phyloP scores from a whole-genome alignment of 2,329 filamentous ascomycete species.

The Paramyrothecium sp. region DNA sequence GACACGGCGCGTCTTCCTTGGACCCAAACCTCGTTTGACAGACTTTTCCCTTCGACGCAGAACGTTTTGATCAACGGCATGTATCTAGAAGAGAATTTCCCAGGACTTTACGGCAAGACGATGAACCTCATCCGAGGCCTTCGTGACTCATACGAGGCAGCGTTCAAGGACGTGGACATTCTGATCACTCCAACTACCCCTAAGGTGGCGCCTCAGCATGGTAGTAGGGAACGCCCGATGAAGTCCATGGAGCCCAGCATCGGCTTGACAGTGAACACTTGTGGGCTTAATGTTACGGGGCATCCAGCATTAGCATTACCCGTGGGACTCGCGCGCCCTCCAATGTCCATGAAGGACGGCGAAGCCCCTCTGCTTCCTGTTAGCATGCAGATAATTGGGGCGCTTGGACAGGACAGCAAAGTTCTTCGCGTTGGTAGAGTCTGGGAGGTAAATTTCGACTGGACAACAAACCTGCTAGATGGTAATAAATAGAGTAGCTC shows the following conservation, averaged over 20 bases:
- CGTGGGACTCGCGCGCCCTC: slow-evolving; percentile 41
- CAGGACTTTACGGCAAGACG: slow-evolving; percentile 44
- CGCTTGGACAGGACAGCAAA: slow-evolving; percentile 45
- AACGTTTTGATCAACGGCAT: slow-evolving; percentile 53
- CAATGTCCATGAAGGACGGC: too few relatives aligned
- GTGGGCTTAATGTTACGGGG: slow-evolving; percentile 55
- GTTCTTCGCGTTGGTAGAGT: slow-evolving; percentile 42
- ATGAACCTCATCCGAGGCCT: slow-evolving; percentile 46
- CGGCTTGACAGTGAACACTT: slow-evolving; percentile 55
- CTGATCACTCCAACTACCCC: slow-evolving; percentile 49
- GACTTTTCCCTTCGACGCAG: slow-evolving; percentile 51
- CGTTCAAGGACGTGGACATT: slow-evolving; percentile 38
- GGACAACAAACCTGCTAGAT: too few relatives aligned
- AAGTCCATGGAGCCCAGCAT: slow-evolving; percentile 49
- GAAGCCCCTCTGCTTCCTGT: slow-evolving; percentile 41
- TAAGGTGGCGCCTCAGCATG: slow-evolving; percentile 42
- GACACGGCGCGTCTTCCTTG: slow-evolving; percentile 45
- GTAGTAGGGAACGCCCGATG: slow-evolving; percentile 34
- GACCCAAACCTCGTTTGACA: slow-evolving; percentile 46
- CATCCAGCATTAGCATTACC: slow-evolving; percentile 55
- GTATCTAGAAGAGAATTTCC: slow-evolving; percentile 42
- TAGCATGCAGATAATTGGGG: slow-evolving; percentile 55
- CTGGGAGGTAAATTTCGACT: slow-evolving; percentile 45
- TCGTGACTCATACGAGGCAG: slow-evolving; percentile 42
- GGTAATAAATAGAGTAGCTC: too few relatives aligned